Evolutionary conservation across 306 rosid genomes (phyloP), one percentile per base, ranked within the genome.

Genomic region (Ceratonia siliqua): DNA sequence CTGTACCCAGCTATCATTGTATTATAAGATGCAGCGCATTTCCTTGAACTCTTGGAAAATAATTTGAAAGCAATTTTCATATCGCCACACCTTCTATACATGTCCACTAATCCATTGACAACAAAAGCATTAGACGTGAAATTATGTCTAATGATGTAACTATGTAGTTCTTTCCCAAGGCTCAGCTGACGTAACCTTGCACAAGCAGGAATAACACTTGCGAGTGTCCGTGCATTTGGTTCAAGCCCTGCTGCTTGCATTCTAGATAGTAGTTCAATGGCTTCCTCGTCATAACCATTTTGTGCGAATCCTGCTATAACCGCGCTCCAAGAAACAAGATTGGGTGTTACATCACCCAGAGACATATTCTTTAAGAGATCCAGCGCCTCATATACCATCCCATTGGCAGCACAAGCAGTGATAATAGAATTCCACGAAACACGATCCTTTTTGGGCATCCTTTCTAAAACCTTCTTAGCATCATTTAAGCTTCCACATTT

Each of bases 261-360:
- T 75, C 61, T 74, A 25, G 72, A 63, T 45, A 88, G 74, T 56
- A 85, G 54, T 62, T 83, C 71, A 73, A 85, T 38, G 5, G 82
- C 81, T 78, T 83, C 88, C 36, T 66, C 81, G 54, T 88, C 84
- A 78, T 83, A 83, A 70, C 87, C 87, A 57, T 85, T 88, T 74
- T 76, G 86, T 6, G 85, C 58, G 41, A 88, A 88, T 36, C 90
- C 90, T 49, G 85, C 87, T 14, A 88, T 77, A 28, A 88, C 87
- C 7, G 88, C 90, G 38, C 86, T 86, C 90, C 90, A 87, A 35
- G 90, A 55, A 68, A 87, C 86, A 76, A 87, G 43, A 46, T 87
- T 87, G 18, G 90, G 86, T 22, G 43, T 57, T 13, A 53, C 28
- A 68, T 80, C 68, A 18, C 68, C 79, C 11, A 1, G 35, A 39